A percentile compares a stretch with the other conserved stretches of the same genome.
Conservation (phyloP, 805 yeast species). For the Hanseniaspora meyeri region DNA sequence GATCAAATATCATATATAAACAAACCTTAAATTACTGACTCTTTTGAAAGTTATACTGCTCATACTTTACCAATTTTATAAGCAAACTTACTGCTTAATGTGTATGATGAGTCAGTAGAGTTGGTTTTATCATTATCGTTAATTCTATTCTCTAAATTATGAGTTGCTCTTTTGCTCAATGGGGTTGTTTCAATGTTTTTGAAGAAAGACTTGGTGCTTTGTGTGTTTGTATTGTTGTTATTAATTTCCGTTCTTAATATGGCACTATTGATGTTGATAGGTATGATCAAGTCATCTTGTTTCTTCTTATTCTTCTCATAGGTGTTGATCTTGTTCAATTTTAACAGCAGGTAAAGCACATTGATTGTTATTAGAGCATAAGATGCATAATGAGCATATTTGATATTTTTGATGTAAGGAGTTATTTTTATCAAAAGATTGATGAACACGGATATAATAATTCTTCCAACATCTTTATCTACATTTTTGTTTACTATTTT, state of each 20-base stretch:
- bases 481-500: neutral
- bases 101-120: constrained; percentile 20
- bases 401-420: neutral
- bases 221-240: neutral
- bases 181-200: constrained; percentile 9
- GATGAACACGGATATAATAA: neutral
- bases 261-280: neutral
- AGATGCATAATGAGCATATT: neutral
- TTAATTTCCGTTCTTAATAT: neutral
- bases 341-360: neutral
- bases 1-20: no score
- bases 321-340: neutral
- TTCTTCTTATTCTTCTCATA: neutral
- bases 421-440: neutral
- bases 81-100: constrained; percentile 27
- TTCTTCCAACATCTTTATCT: constrained; percentile 6
- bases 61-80: constrained; percentile 23
- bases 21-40: no score
- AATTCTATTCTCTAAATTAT: neutral
- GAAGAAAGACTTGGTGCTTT: constrained; percentile 8
- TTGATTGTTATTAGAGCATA: neutral
- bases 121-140: neutral
- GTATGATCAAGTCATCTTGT: neutral
- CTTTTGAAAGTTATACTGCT: neutral
- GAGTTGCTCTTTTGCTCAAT: neutral